Evolutionary conservation across 148 eudicot genomes (phyloP).

Genomic region (Arctostaphylos glauca): DNA sequence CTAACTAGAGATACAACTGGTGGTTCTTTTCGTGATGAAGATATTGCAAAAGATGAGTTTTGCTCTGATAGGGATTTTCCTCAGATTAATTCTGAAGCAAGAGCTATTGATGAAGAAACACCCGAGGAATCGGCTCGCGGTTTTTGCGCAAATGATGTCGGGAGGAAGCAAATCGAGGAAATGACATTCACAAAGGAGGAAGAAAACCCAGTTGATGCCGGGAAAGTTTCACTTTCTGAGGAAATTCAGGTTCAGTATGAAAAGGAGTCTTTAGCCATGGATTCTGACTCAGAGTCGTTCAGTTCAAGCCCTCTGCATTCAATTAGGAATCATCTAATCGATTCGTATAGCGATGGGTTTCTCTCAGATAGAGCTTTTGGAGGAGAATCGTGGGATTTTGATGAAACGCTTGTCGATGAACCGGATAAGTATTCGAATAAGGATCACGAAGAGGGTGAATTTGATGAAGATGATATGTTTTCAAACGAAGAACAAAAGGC

Average conservation of each 20-base stretch:
- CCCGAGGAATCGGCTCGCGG: constrained; percentile 9
- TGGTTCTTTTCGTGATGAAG: constrained; percentile 12
- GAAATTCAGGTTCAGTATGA: constrained; percentile 15
- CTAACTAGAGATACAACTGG: constrained; percentile 19
- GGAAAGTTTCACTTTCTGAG: constrained; percentile 7
- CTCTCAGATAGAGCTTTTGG: constrained; percentile 57
- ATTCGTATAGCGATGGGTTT: constrained; percentile 55
- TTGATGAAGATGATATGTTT: constrained; percentile 42
- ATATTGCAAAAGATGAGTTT: neutral
- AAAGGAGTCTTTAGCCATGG: constrained; percentile 33
- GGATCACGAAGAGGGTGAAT: constrained; percentile 30
- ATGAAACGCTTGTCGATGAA: neutral
- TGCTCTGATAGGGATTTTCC: neutral
- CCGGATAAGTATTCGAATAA: constrained; percentile 15
- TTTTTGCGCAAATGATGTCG: neutral
- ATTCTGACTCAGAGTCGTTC: constrained; percentile 50
- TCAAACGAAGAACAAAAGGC: constrained; percentile 48
- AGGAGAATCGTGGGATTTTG: constrained; percentile 22
- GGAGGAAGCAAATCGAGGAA: constrained; percentile 12
- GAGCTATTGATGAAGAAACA: constrained; percentile 13
- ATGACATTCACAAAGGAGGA: constrained; percentile 2
- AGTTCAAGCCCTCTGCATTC: constrained; percentile 37
- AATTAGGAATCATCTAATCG: constrained; percentile 38
- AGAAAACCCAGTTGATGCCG: neutral
- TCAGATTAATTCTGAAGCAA: constrained; percentile 8